Evolutionary conservation across 768 basidiomycete species (phyloP), one percentile per base, ranked within the genome.

Genomic region (Megacollybia marginata): DNA sequence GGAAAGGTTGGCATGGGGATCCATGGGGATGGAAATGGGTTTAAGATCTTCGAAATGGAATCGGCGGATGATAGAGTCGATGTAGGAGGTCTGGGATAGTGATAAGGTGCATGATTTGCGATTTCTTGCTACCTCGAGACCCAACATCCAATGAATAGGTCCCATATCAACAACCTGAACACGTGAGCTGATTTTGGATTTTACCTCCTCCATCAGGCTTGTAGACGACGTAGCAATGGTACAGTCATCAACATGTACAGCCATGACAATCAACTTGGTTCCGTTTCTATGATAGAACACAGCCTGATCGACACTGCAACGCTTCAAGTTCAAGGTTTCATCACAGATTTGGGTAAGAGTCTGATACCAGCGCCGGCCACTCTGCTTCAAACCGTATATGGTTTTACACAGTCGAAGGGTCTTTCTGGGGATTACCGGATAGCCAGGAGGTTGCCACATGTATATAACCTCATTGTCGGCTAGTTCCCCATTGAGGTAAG

Each of bases 381-480:
- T n/a, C n/a, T n/a, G n/a, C n/a, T n/a, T n/a, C n/a, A n/a, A n/a
- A n/a, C n/a, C n/a, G n/a, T n/a, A n/a, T n/a, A n/a, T n/a, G n/a
- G n/a, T n/a, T n/a, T n/a, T n/a, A n/a, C n/a, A n/a, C n/a, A n/a
- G n/a, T n/a, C n/a, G n/a, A n/a, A n/a, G n/a, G n/a, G n/a, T n/a
- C n/a, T n/a, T n/a, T 5, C 18, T 33, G 33, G 48, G 49, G 20
- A 10, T 9, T 5, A 56, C 45, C 7, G 43, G 34, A 20, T 55
- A 62, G 2, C 67, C 62, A 0, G 49, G 56, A 2, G 65, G 66
- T 16, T 57, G 55, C 20, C 57, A 33, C 63, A 74, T 67, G 54
- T 66, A 74, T 44, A 73, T 66, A 5, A 52, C 43, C 36, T 59
- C 54, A 33, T 46, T 33, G 49, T 56, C 51, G 23, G 61, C 61